Base-by-base conservation (phyloP, 257 asterid genomes). In the Vinca minor region DNA sequence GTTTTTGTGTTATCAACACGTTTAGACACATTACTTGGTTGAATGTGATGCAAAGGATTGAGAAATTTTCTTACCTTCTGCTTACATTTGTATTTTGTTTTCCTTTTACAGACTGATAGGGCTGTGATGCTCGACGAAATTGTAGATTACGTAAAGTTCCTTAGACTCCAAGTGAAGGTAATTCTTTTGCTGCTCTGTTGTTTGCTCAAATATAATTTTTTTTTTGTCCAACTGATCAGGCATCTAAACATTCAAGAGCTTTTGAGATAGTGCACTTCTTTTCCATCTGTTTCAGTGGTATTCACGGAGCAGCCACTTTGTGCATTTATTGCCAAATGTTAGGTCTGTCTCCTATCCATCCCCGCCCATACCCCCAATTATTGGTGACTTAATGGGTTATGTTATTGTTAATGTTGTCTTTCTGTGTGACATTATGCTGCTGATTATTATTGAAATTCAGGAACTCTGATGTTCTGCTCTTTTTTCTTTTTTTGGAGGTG, bases 91-190 rank as follows among this genome's bases (percentile, higher is more conserved):
- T 36, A 11, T 50, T 64, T 55, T 50, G 41, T n/a, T n/a, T n/a
- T n/a, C n/a, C n/a, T 66, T 28, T 53, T 61, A 76, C 91, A 92
- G 98, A 87, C 95, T 60, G 98, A 92, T 81, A 89, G 95, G 83
- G 98, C 98, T 34, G 91, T 89, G 57, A 92, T 92, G 98, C 89
- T 92, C 64, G 98, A 92, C 65, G 98, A 92, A 78, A 82, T 92
- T 73, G 95, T 89, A 71, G 98, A 92, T 76, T 92, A 92, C 67
- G 96, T 92, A 62, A 92, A 92, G 85, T 92, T 92, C 87, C 78
- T 92, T 78, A 78, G 96, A 64, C 96, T 92, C 65, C 98, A 92
- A 81, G 96, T 92, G 70, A 92, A 92, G 96, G 98, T 92, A 80
- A 23, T 21, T 46, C 38, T 32, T 52, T 49, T 18, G 23, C 66